Evolutionary conservation across 192 early-diverging fungal genomes (phyloP), one percentile per base, ranked within the genome.

Genomic region (Phlyctochytrium planicorne): DNA sequence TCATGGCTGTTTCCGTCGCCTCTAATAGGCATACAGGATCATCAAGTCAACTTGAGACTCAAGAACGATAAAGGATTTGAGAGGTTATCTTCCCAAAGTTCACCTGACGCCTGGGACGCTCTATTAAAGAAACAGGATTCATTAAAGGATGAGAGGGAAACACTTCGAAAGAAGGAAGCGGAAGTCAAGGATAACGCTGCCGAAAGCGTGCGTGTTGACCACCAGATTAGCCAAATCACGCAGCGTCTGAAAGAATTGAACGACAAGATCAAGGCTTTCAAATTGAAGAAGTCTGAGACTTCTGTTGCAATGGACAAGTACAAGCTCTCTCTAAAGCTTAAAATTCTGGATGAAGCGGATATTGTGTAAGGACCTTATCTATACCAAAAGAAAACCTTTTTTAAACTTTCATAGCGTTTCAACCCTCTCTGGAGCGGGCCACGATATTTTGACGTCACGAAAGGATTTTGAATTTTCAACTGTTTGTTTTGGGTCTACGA

Each of bases 351-450:
- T 36, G 84, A 89, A 17, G 91, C 91, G 0, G 93, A 98, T 79
- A 86, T 97, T 40, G 77, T 75, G 68, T 69, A 33, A 47, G 68
- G 47, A 23, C 47, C 14, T 52, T 56, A 6, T 52, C 17, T n/a
- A 25, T 56, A 52, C 37, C 10, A 35, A n/a, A n/a, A n/a, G n/a
- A 31, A 23, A 20, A 47, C 61, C 50, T 2, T 34, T 68, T 1
- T 23, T 10, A 47, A 6, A 36, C 35, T n/a, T n/a, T n/a, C n/a
- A n/a, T n/a, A 69, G 68, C 24, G 63, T 87, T 34, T 85, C 87
- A 52, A 98, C 96, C 1, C 77, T 98, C 14, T 88, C 85, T 63
- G 92, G 90, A 23, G 90, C 91, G 60, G 96, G 94, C 0, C 91
- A 96, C 52, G 94, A 96, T 32, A 78, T 88, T 57, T 68, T 98